Conservation (phyloP, 805 yeast genomes). For the Pichia eremophila region DNA sequence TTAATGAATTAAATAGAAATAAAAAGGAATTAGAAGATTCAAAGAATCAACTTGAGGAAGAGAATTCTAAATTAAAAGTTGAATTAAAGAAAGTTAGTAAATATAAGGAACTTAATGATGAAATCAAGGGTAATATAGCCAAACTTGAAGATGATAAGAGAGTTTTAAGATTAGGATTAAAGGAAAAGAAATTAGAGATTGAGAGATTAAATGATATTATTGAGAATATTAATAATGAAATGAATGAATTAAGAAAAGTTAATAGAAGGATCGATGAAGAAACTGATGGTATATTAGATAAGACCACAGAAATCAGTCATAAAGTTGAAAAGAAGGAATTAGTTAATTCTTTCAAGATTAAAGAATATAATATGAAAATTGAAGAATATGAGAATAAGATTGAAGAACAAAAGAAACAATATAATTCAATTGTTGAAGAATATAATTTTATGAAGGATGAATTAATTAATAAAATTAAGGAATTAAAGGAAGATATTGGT, state of each 20-base stretch:
- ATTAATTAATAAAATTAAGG: constrained; percentile 19
- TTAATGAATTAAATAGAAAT: constrained; percentile 1
- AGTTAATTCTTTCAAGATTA: neutral
- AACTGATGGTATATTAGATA: neutral
- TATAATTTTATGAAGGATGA: constrained; percentile 27
- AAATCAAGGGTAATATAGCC: constrained; percentile 13
- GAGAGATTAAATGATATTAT: constrained; percentile 6
- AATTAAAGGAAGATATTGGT: constrained; percentile 13
- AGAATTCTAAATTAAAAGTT: neutral
- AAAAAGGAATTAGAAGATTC: neutral
- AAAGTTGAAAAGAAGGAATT: neutral
- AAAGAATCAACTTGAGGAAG: neutral
- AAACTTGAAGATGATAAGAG: neutral
- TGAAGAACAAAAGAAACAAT: constrained; percentile 7
- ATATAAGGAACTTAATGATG: constrained; percentile 2
- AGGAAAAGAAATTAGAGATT: constrained; percentile 10
- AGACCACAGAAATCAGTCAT: neutral
- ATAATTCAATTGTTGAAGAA: constrained; percentile 17
- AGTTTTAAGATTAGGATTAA: constrained; percentile 6
- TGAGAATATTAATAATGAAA: neutral
- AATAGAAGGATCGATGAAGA: neutral
- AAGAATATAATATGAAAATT: constrained; percentile 2
- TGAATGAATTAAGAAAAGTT: neutral
- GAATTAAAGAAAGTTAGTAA: neutral
- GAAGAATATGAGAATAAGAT: constrained; percentile 16